Percentiles rank a stretch among this genome's conserved stretches.
Evolutionary conservation across 306 rosid genomes (phyloP).

Genomic region (Castanea crenata): DNA sequence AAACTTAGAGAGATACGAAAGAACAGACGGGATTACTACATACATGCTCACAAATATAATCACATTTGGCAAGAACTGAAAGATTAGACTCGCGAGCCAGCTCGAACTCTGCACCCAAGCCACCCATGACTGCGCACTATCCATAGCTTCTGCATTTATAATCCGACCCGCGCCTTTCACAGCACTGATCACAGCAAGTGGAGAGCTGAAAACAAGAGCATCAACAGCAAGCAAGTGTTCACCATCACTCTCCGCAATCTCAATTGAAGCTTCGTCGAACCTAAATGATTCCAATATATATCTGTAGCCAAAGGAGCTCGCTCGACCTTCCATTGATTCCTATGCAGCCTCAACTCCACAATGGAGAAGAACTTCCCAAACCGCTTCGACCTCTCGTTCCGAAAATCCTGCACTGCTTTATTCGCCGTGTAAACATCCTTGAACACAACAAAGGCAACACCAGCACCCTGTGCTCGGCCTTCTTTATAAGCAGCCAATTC

Average conservation of each 20-base stretch:
- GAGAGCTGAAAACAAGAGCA: conserved; percentile 94
- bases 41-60: conserved; percentile 92
- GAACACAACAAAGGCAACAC: conserved; percentile 89
- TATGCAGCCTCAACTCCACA: conserved; percentile 66
- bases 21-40: conserved; percentile 79
- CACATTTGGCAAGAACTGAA: conserved; percentile 92
- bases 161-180: conserved; percentile 81
- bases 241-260: conserved; percentile 69
- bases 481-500: conserved; percentile 82
- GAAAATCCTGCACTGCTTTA: conserved; percentile 94
- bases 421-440: conserved; percentile 88
- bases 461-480: conserved; percentile 81
- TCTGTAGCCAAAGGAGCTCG: conserved; percentile 93
- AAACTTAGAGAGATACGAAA: conserved; percentile 88
- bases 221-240: conserved; percentile 73
- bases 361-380: conserved; percentile 87
- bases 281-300: conserved; percentile 95
- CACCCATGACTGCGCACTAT: conserved; percentile 83
- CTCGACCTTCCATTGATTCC: conserved; percentile 98
- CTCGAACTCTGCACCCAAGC: conserved; percentile 93
- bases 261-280: conserved; percentile 64
- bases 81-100: conserved; percentile 87
- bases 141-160: conserved; percentile 89
- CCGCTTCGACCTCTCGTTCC: conserved; percentile 73
- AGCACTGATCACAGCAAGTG: conserved; percentile 89